Evolutionary conservation across 2,329 filamentous ascomycete genomes (phyloP), one percentile per base, ranked within the genome.

Genomic region (Trichophyton schoenleinii): DNA sequence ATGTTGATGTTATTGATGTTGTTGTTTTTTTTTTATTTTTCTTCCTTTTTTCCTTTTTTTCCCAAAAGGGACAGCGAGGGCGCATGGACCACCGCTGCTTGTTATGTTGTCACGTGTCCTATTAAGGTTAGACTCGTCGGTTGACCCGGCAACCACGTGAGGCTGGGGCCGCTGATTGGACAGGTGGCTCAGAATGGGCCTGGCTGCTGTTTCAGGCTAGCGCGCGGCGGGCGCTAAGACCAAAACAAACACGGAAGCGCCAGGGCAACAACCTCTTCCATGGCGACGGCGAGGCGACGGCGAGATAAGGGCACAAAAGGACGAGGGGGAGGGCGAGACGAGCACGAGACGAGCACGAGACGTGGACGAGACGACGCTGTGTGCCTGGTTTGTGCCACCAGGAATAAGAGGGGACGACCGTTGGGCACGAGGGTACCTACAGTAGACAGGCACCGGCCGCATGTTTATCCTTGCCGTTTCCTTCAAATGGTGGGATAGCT

Each of bases 41-140:
- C n/a, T 44, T 44, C n/a, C n/a, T 44, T 44, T 44, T 18, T 44
- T 44, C 28, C 34, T 18, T 18, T 15, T 36, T n/a, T 28, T 11
- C 20, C 52, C 25, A 36, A 55, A 55, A 34, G 41, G 15, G n/a
- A 9, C 18, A 18, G 38, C 11, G 11, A 13, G 8, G n/a, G 22
- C 42, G 28, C 34, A 49, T 49, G 42, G 42, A 42, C 55, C 55
- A 44, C 41, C 55, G 34, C 41, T 41, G 36, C 15, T 69, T 74
- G 72, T 73, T 73, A 70, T 75, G 73, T 74, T 75, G 67, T 74
- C 70, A 64, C 70, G 58, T 42, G 1, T 65, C 69, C 42, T 28
- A 66, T 69, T 57, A 44, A 68, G 73, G 60, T 66, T 74, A 75
- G 73, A 3, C 0, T 0, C 1, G 0, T 15, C 34, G 74, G 71